These are phyloP conservation scores for Fusarium sp. DNA, from an alignment of 2,329 filamentous ascomycete species.

Conservation along the genomic window DNA sequence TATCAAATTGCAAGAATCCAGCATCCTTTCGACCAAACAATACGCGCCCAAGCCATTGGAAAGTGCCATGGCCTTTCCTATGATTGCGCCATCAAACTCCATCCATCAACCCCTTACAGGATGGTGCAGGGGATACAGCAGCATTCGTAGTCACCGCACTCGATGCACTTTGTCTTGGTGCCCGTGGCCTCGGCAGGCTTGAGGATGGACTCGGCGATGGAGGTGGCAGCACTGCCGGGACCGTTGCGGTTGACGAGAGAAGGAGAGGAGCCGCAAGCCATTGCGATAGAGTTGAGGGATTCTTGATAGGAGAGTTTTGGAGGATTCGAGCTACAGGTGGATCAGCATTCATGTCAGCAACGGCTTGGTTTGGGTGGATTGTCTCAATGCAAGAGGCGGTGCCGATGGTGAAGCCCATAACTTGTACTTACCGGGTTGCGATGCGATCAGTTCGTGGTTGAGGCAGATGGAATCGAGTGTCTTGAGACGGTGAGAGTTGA, in stretches of 20 bases:
- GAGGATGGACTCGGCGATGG: conserved; percentile 66
- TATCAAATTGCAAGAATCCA: conserved; percentile 23
- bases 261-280: conserved; percentile 45
- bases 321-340: conserved; percentile 13
- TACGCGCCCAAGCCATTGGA: not conserved
- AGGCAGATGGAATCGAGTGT: not conserved
- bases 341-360: conserved; percentile 11
- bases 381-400: not conserved
- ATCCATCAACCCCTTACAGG: conserved; percentile 55
- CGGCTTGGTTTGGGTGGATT: conserved; percentile 3
- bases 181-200: conserved; percentile 65
- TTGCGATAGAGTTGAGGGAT: conserved; percentile 19
- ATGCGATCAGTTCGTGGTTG: not conserved
- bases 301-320: conserved; percentile 9
- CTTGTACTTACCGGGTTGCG: conserved; percentile 11
- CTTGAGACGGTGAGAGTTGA: not conserved
- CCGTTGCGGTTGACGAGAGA: conserved; percentile 57
- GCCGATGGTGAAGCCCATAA: too few relatives aligned
- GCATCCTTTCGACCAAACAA: conserved; percentile 19
- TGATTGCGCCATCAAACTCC: not conserved
- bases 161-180: conserved; percentile 49
- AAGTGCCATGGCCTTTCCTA: not conserved
- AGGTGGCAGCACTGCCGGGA: conserved; percentile 65
- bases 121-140: conserved; percentile 71
- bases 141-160: conserved; percentile 58